Evolutionary conservation across 352 stramenopile species (phyloP).

Genomic region (Pythium monospermum): DNA sequence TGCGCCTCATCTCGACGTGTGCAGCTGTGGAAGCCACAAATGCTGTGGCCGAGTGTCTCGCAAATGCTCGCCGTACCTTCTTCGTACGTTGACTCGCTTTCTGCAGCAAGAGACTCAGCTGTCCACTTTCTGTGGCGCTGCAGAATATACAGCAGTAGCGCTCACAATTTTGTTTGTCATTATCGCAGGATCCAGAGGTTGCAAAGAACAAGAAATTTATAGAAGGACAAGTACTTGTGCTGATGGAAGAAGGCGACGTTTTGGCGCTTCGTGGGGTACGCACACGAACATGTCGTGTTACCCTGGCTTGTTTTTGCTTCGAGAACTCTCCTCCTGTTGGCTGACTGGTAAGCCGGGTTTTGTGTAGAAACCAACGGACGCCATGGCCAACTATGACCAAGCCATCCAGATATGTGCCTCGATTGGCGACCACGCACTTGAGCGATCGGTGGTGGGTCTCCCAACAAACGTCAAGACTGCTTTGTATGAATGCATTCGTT

Average conservation of each 20-base stretch:
- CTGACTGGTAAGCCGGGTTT: no score
- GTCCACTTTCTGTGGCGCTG: no score
- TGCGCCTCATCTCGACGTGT: neutral
- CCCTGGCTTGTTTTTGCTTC: neutral
- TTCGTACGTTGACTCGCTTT: conserved; percentile 10
- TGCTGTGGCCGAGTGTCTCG: neutral
- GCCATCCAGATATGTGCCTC: conserved; percentile 42
- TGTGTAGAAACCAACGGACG: conserved; percentile 26
- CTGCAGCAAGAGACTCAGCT: no score
- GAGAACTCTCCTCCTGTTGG: neutral
- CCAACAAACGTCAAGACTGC: no score
- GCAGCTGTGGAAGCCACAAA: neutral
- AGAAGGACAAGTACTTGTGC: conserved; percentile 39
- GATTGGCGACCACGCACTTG: conserved; percentile 40
- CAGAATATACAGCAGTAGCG: neutral
- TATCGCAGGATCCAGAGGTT: conserved; percentile 18
- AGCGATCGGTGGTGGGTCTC: conserved; percentile 32
- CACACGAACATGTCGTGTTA: no score
- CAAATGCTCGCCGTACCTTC: conserved; percentile 4
- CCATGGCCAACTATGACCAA: conserved; percentile 28
- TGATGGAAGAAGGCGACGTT: conserved; percentile 44
- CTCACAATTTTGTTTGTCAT: neutral
- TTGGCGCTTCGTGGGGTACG: conserved; percentile 26
- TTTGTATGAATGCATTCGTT: no score
- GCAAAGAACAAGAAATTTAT: conserved; percentile 22